Evolutionary conservation across 345 rosid species (phyloP), one percentile per base, ranked within the genome.

Genomic region (Chamaenerion angustifolium): DNA sequence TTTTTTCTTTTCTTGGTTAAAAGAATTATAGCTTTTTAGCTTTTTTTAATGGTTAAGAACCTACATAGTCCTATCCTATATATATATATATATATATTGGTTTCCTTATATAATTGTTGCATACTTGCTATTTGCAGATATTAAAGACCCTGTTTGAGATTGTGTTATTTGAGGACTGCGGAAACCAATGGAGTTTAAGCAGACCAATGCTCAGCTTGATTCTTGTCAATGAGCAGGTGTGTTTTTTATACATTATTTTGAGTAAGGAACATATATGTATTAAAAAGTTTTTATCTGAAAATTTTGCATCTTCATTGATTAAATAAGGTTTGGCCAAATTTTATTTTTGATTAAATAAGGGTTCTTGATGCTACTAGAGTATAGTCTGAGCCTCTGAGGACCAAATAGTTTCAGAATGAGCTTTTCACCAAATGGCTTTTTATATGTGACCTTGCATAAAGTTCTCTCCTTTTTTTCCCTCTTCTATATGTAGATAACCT

Each of bases 161-260:
- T 49, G 95, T 90, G 55, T 67, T 90, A 47, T 90, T 86, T 49
- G 98, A 90, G 73, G 98, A 90, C 51, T 86, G 95, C 68, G 83
- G 92, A 60, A 90, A 83, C 58, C 95, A 86, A 48, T 90, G 98
- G 98, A 90, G 98, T 72, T 94, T 90, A 52, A 90, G 98, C 77
- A 81, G 98, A 57, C 98, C 98, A 19, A 86, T 90, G 92, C 69
- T 90, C 66, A 83, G 95, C 72, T 73, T 90, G 71, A 80, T 84
- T 69, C 88, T 92, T 58, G 75, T 92, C 41, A 84, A 75, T 63
- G 94, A 87, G 60, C 95, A 92, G 87, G 98, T 83, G 13, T 57
- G 48, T 3, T 8, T 41, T 66, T 56, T 43, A 27, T 16, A 49
- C 40, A 19, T 47, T 57, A 18, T 15, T 0, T 31, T 5, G 37